phyloP scores from a whole-genome alignment of 306 rosid genomes.

The Vigna unguiculata region DNA sequence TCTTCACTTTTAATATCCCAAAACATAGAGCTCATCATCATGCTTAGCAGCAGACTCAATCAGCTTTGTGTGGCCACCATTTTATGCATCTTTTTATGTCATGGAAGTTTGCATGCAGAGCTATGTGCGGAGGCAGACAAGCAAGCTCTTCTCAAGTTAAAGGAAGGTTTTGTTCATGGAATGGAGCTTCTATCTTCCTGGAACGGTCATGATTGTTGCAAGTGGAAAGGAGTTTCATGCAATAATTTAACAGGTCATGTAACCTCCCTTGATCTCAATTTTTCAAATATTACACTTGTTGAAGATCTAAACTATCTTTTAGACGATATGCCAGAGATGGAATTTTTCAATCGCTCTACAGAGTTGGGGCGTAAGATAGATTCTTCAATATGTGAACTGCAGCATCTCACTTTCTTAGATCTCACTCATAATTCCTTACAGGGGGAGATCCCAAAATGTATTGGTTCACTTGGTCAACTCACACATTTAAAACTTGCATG shows the following conservation, averaged over 20 bases:
- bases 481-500: not conserved
- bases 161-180: not conserved
- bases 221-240: conserved; percentile 40
- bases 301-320: not conserved
- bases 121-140: not conserved
- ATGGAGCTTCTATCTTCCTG: not conserved
- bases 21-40: not conserved
- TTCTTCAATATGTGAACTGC: conserved; percentile 33
- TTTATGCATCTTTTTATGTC: not conserved
- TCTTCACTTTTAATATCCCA: not conserved
- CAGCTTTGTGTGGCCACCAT: not conserved
- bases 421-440: not conserved
- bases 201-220: conserved; percentile 39
- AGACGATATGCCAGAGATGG: too few species aligned
- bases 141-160: conserved; percentile 10
- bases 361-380: not conserved
- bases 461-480: conserved; percentile 42
- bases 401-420: conserved; percentile 30
- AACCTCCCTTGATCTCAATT: not conserved
- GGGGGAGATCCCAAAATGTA: conserved; percentile 42
- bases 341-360: too few species aligned
- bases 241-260: conserved; percentile 38
- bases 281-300: not conserved
- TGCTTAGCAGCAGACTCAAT: not conserved
- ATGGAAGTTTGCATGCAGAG: not conserved